Evolutionary conservation across 768 basidiomycete genomes (phyloP).

Genomic region (Asterophora parasitica): DNA sequence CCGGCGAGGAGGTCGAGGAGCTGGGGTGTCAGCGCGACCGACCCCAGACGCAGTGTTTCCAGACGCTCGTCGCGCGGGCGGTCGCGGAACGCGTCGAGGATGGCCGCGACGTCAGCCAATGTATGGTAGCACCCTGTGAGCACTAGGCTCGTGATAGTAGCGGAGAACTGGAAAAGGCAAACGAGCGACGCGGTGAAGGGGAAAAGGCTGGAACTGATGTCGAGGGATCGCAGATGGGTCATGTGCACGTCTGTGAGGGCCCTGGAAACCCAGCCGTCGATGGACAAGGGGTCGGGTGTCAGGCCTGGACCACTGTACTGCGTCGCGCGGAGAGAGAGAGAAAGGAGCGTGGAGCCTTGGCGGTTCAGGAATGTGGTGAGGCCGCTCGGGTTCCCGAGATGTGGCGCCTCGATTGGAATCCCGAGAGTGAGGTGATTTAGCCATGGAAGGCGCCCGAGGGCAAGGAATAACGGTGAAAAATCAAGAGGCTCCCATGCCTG

Average conservation of each 20-base stretch:
- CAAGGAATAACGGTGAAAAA: conserved; percentile 35
- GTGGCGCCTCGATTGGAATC: conserved; percentile 35
- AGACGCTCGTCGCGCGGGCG: conserved; percentile 20
- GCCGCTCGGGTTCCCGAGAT: conserved; percentile 38
- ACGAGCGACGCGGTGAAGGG: conserved; percentile 36
- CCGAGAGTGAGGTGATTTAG: conserved; percentile 34
- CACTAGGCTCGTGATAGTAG: conserved; percentile 29
- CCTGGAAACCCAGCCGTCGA: conserved; percentile 32
- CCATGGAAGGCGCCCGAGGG: conserved; percentile 27
- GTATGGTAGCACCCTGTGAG: conserved; percentile 36
- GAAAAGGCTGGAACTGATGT: conserved; percentile 22
- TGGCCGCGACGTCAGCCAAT: conserved; percentile 30
- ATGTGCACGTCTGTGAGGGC: conserved; percentile 25
- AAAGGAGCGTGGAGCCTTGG: conserved; percentile 30
- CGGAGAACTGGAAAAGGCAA: conserved; percentile 37
- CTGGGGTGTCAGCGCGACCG: conserved; percentile 36
- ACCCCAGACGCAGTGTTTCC: conserved; percentile 32
- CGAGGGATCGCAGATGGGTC: conserved; percentile 16
- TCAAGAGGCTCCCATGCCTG: conserved; percentile 43
- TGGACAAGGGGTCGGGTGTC: conserved; percentile 25
- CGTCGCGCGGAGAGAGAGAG: conserved; percentile 37
- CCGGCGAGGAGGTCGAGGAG: conserved; percentile 37
- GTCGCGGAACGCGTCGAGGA: conserved; percentile 22
- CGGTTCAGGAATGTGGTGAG: conserved; percentile 32
- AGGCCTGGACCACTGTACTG: conserved; percentile 33